Conservation (phyloP, 495 filamentous ascomycete species). For the Penicillium robsamsonii region DNA sequence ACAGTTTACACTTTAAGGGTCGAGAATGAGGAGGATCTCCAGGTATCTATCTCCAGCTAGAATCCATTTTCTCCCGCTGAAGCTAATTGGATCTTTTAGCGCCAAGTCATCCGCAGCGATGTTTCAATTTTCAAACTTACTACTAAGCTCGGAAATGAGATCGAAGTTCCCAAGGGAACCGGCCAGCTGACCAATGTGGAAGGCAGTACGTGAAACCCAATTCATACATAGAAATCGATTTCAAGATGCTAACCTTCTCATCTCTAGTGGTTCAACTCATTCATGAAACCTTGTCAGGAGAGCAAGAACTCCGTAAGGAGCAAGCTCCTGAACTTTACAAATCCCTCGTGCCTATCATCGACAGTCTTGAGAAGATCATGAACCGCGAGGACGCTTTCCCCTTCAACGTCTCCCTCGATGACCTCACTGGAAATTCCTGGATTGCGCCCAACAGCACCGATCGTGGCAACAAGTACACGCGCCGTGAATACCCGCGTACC, state of each 20-base stretch:
- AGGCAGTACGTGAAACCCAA: slow-evolving; percentile 42
- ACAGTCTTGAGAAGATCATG: slow-evolving; percentile 68
- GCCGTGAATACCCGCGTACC: slow-evolving; percentile 76
- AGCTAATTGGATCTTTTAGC: slow-evolving; percentile 35
- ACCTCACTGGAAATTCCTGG: slow-evolving; percentile 95
- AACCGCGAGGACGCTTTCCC: slow-evolving; percentile 70
- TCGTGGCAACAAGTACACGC: slow-evolving; percentile 70
- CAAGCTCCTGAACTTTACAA: slow-evolving; percentile 70
- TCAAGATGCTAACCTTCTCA: neutral
- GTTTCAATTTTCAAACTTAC: slow-evolving; percentile 75
- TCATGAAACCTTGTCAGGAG: slow-evolving; percentile 68
- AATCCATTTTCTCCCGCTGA: neutral
- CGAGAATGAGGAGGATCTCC: slow-evolving; percentile 58
- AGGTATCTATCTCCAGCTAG: slow-evolving; percentile 1
- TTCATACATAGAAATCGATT: neutral
- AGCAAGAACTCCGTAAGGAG: slow-evolving; percentile 71
- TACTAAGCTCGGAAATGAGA: slow-evolving; percentile 59
- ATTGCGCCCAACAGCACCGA: slow-evolving; percentile 83
- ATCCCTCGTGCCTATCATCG: slow-evolving; percentile 71
- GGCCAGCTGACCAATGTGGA: slow-evolving; percentile 91
- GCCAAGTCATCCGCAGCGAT: slow-evolving; percentile 90
- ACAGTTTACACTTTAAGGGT: slow-evolving; percentile 74
- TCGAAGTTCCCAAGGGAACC: slow-evolving; percentile 86
- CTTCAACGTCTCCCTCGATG: slow-evolving; percentile 83
- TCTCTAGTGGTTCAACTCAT: slow-evolving; percentile 46